phyloP scores from a whole-genome alignment of 768 basidiomycete species.

The Xerocomellus chrysenteron region DNA sequence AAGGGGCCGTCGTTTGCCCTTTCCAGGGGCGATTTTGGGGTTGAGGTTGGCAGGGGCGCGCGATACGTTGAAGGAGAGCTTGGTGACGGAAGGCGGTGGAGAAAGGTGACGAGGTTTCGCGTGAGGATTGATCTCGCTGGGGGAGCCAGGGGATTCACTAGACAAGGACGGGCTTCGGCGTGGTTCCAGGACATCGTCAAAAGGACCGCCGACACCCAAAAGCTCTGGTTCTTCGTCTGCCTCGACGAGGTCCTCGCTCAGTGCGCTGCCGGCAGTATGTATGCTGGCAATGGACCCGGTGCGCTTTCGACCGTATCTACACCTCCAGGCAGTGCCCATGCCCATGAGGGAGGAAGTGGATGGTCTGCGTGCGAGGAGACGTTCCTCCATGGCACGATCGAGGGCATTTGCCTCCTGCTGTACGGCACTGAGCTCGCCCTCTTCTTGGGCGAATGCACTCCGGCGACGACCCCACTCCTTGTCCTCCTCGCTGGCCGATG shows the following conservation, averaged over 20 bases:
- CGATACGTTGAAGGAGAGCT: constrained; percentile 48
- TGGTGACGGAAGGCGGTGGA: constrained; percentile 40
- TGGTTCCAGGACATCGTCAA: constrained; percentile 40
- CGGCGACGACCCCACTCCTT: constrained; percentile 81
- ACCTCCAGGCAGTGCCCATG: constrained; percentile 66
- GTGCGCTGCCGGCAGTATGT: constrained; percentile 60
- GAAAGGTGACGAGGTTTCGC: constrained; percentile 13
- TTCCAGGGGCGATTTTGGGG: constrained; percentile 48
- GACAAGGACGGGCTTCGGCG: constrained; percentile 36
- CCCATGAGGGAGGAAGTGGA: constrained; percentile 69
- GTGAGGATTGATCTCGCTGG: constrained; percentile 30
- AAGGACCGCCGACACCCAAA: constrained; percentile 66
- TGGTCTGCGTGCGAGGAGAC: constrained; percentile 69
- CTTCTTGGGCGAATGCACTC: constrained; percentile 45
- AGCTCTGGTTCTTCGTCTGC: constrained; percentile 78
- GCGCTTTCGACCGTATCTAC: constrained; percentile 67
- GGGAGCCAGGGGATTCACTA: constrained; percentile 36
- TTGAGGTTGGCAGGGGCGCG: constrained; percentile 51
- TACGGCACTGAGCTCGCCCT: constrained; percentile 51
- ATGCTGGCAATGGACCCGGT: constrained; percentile 75
- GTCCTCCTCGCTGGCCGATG: constrained; percentile 59
- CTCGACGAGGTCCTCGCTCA: constrained; percentile 80
- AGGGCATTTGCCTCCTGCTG: constrained; percentile 80
- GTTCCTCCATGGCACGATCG: constrained; percentile 86
- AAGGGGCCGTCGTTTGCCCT: constrained; percentile 59